phyloP scores from a whole-genome alignment of 805 yeast genomes.

The Saccharomycopsis amapae region DNA sequence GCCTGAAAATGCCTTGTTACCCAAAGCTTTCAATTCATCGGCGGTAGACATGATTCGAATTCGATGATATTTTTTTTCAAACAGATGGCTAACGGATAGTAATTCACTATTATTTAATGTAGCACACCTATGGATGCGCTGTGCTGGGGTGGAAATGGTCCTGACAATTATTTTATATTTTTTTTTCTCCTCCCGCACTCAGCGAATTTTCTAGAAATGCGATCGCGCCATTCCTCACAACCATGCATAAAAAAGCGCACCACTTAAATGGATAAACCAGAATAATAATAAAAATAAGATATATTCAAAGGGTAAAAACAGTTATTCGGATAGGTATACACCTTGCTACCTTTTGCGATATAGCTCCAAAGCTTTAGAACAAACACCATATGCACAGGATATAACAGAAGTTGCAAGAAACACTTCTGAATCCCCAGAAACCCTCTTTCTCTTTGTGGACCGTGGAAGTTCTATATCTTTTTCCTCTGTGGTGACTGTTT shows the following conservation, averaged over 20 bases:
- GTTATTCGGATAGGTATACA: background rate
- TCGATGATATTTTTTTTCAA: background rate
- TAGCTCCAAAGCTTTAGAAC: background rate
- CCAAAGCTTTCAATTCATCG: conserved; percentile 64
- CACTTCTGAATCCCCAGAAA: too few relatives aligned
- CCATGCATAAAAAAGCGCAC: background rate
- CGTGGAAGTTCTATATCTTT: too few relatives aligned
- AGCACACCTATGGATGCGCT: too few relatives aligned
- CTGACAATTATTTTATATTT: background rate
- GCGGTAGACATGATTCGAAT: conserved; percentile 12
- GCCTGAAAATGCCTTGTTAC: conserved; percentile 86
- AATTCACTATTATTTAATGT: too few relatives aligned
- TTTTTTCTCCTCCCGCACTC: background rate
- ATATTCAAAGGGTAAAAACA: background rate
- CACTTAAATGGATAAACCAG: background rate
- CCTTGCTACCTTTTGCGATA: too few relatives aligned
- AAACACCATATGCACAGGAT: conserved; percentile 2
- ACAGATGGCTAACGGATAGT: background rate
- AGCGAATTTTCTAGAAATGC: background rate
- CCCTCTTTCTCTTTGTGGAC: too few relatives aligned
- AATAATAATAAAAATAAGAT: background rate
- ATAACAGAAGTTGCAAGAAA: background rate
- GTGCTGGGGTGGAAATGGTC: background rate
- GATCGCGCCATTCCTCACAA: background rate
- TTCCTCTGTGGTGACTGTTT: too few relatives aligned